Evolutionary conservation across 2,329 filamentous ascomycete species (phyloP).

Genomic region (Coniochaeta ligniaria): DNA sequence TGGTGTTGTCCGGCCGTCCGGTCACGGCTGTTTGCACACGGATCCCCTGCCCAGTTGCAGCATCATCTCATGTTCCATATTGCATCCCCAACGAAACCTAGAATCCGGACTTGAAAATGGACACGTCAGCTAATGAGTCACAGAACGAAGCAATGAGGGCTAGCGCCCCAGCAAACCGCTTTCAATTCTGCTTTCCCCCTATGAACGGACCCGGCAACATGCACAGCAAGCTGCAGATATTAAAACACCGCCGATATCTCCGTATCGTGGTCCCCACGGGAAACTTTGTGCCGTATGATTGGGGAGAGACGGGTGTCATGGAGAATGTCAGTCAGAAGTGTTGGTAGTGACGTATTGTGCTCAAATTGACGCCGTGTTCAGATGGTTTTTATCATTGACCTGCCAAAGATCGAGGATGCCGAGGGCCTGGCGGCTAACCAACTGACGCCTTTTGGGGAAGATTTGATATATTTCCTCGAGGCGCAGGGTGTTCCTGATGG

Average conservation of each 20-base stretch:
- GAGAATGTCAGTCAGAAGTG: conserved; percentile 59
- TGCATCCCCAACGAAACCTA: background rate
- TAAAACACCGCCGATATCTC: conserved; percentile 69
- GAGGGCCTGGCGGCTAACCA: conserved; percentile 21
- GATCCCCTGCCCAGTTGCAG: too few relatives aligned
- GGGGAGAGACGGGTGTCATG: conserved; percentile 79
- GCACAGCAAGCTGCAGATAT: conserved; percentile 90
- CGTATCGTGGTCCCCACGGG: conserved; percentile 81
- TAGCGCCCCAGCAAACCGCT: conserved; percentile 40
- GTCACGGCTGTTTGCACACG: too few relatives aligned
- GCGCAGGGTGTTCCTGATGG: conserved; percentile 58
- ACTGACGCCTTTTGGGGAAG: conserved; percentile 53
- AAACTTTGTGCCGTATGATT: conserved; percentile 80
- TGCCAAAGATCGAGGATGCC: conserved; percentile 54
- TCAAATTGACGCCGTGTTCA: conserved; percentile 18
- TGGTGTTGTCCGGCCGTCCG: background rate
- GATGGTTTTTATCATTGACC: conserved; percentile 86
- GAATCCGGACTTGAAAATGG: background rate
- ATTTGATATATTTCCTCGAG: conserved; percentile 63
- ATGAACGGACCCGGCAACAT: conserved; percentile 72
- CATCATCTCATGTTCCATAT: too few relatives aligned
- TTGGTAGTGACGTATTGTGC: background rate
- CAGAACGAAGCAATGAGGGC: conserved; percentile 41
- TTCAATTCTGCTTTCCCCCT: conserved; percentile 73
- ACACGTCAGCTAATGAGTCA: background rate